Evolutionary conservation across 2,329 filamentous ascomycete species (phyloP).

Genomic region (Ampelomyces quisqualis): DNA sequence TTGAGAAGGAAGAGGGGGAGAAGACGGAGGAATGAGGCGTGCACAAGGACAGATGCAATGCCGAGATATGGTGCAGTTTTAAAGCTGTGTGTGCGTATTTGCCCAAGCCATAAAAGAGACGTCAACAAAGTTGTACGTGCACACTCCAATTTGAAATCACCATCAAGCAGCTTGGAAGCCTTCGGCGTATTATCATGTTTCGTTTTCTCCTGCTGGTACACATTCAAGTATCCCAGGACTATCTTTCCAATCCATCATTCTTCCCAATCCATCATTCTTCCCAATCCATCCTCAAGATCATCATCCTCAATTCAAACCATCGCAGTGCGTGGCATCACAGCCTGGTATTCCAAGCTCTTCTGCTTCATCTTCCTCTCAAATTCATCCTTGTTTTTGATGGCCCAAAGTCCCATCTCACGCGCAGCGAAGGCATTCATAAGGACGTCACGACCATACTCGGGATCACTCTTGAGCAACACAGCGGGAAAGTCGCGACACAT

Average conservation of each 20-base stretch:
- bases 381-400: slow-evolving; percentile 42
- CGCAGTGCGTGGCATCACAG: slow-evolving; percentile 2
- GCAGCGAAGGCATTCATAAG: slow-evolving; percentile 54
- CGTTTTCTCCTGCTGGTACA: neutral
- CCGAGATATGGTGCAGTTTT: no score
- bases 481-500: slow-evolving; percentile 24
- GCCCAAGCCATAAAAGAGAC: no score
- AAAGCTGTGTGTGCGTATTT: no score
- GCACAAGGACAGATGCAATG: no score
- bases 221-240: no score
- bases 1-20: slow-evolving; percentile 43
- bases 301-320: neutral
- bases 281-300: neutral
- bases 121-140: no score
- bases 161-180: neutral
- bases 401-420: slow-evolving; percentile 53
- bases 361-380: slow-evolving; percentile 43
- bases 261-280: neutral
- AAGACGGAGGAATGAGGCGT: no score
- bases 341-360: slow-evolving; percentile 31
- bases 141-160: no score
- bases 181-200: neutral
- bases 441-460: slow-evolving; percentile 47
- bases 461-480: slow-evolving; percentile 15
- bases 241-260: neutral